Evolutionary conservation across 495 filamentous ascomycete genomes (phyloP).

Genomic region (Aspergillus leporis): DNA sequence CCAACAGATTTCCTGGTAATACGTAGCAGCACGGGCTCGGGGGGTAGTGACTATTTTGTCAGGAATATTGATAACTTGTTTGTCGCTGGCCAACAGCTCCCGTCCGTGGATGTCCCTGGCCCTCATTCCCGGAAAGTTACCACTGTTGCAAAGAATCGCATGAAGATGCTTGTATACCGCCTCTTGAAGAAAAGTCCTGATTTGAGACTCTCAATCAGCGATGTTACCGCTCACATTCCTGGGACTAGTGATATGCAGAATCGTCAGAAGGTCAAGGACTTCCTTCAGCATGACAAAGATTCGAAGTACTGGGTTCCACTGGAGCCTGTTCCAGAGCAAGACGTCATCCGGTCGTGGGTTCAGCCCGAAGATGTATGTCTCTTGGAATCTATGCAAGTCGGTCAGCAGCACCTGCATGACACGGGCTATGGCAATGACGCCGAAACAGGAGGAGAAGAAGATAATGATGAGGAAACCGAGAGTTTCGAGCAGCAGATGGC

Average conservation of each 20-base stretch:
- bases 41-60: constrained; percentile 74
- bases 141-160: constrained; percentile 87
- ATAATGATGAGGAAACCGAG: constrained; percentile 64
- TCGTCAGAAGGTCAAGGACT: constrained; percentile 94
- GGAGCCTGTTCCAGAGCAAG: constrained; percentile 73
- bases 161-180: constrained; percentile 92
- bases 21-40: constrained; percentile 69
- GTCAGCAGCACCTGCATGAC: constrained; percentile 78
- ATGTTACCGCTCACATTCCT: constrained; percentile 84
- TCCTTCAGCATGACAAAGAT: constrained; percentile 82
- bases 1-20: constrained; percentile 85
- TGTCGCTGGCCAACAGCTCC: constrained; percentile 88
- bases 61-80: constrained; percentile 87
- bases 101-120: constrained; percentile 86
- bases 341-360: constrained; percentile 78
- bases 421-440: constrained; percentile 73
- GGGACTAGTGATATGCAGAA: constrained; percentile 93
- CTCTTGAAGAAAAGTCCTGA: constrained; percentile 72
- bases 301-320: constrained; percentile 82
- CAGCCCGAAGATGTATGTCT: constrained; percentile 94
- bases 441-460: constrained; percentile 70
- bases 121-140: constrained; percentile 93
- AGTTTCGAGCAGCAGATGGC: constrained; percentile 87
- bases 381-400: constrained; percentile 95
- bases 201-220: constrained; percentile 67